Percentiles rank a stretch among this genome's conserved stretches.
Conservation (phyloP, 2,329 filamentous ascomycete species). For the Berkeleyomyces basicola region DNA sequence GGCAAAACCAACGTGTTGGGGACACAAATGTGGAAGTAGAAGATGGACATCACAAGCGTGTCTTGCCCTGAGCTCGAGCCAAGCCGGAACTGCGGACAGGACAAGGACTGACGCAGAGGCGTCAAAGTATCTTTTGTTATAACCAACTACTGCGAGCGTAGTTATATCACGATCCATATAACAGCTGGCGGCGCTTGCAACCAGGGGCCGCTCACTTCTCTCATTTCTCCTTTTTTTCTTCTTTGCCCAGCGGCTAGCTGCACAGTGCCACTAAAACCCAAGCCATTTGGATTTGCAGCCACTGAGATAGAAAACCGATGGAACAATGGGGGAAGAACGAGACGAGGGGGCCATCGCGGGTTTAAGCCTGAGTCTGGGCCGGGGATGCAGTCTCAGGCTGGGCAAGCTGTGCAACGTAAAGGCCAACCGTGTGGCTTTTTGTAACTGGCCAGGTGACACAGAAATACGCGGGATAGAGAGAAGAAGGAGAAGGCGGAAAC, state of each 20-base stretch:
- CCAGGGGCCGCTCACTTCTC: background rate
- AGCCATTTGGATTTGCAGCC: background rate
- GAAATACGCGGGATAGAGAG: background rate
- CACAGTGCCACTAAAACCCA: background rate
- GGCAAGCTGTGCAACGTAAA: background rate
- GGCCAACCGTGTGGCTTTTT: background rate
- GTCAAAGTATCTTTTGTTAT: background rate
- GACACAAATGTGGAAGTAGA: background rate
- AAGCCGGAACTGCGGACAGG: background rate
- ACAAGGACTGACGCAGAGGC: background rate
- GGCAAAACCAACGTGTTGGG: no score
- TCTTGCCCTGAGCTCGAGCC: background rate
- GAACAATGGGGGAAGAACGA: background rate
- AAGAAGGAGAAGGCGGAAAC: background rate
- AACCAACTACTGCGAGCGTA: background rate
- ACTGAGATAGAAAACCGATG: background rate
- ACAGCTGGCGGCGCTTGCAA: background rate
- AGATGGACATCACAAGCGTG: background rate
- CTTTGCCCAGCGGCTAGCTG: background rate
- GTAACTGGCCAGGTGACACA: background rate
- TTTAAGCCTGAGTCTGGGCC: background rate
- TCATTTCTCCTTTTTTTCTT: background rate
- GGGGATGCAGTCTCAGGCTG: background rate
- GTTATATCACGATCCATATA: background rate
- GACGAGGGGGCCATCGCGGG: background rate